Base-by-base conservation (phyloP, 169 alveolate genomes). In the Cyclospora cayetanensis region DNA sequence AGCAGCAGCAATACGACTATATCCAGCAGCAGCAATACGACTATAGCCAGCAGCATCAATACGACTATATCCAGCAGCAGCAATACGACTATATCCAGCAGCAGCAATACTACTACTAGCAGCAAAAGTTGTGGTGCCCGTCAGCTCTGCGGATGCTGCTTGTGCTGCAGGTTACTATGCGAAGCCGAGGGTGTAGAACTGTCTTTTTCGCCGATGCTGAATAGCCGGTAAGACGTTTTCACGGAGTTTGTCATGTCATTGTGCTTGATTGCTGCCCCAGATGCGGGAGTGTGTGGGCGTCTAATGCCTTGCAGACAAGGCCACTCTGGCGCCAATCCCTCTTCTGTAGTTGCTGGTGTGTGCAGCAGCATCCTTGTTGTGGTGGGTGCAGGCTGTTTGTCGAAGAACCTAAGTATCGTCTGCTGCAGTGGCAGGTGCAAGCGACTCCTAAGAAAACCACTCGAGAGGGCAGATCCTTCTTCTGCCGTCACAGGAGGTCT, bases 161-260 rank as follows among this genome's bases (percentile, higher is more conserved):
- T 11, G n/a, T 35, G n/a, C 43, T 27, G 72, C 83, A 87, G 92
- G 72, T 7, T 90, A 18, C 42, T 90, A 34, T 12, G 88, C 1
- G 31, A 43, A 22, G 42, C 52, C 34, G 65, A 84, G 50, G 91
- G 86, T 34, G 92, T 79, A 0, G 80, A 91, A 35, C 60, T 91
- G 34, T 39, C 87, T 42, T 91, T 84, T 76, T 84, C 94, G 4
- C 94, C 94, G 12, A 91, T 91, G 94, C 12, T 91, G 72, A 85
- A 91, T 53, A 46, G 87, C 46, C 29, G 74, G 90, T 82, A 25
- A 43, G 90, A 22, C 12, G 2, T 29, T 9, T 43, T 12, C 34
- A n/a, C n/a, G n/a, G n/a, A n/a, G n/a, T n/a, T n/a, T n/a, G n/a
- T n/a, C n/a, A n/a, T n/a, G n/a, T n/a, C n/a, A n/a, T n/a, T n/a